Conservation (phyloP, 2,329 filamentous ascomycete genomes). For the Clonostachys chloroleuca region DNA sequence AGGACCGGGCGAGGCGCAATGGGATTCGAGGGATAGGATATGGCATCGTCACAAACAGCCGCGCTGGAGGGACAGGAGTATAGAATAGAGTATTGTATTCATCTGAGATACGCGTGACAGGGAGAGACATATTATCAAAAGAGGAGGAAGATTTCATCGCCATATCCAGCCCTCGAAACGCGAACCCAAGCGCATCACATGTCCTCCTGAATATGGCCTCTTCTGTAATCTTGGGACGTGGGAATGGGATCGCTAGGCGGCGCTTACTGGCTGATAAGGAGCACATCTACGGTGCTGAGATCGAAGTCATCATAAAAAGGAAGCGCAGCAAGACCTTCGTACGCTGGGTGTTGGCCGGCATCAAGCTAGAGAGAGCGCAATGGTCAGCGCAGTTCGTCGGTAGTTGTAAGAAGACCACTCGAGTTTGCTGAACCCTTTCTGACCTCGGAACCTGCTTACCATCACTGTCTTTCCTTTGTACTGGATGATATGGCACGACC, state of each 20-base stretch:
- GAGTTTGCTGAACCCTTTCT: too few relatives aligned
- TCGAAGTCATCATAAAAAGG: constrained; percentile 99
- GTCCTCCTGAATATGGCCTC: background rate
- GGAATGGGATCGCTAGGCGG: constrained; percentile 4
- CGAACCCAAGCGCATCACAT: constrained; percentile 5
- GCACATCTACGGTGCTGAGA: constrained; percentile 91
- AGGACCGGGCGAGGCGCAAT: background rate
- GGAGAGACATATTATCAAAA: constrained; percentile 3
- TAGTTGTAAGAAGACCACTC: too few relatives aligned
- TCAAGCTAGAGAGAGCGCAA: constrained; percentile 62
- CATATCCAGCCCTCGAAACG: constrained; percentile 8
- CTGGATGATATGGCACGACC: constrained; percentile 96
- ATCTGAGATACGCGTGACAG: constrained; percentile 23
- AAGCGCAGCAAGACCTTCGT: constrained; percentile 87
- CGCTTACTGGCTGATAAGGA: constrained; percentile 97
- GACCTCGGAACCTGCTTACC: constrained; percentile 44
- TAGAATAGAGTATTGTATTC: constrained; percentile 27
- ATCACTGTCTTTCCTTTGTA: constrained; percentile 99
- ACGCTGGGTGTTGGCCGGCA: constrained; percentile 93
- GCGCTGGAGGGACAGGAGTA: constrained; percentile 7
- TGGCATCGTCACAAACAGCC: constrained; percentile 2
- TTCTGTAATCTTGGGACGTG: background rate
- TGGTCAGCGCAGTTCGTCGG: background rate
- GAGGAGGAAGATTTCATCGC: constrained; percentile 3
- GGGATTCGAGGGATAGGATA: background rate